A percentile compares a stretch with the other conserved stretches of the same genome.
Evolutionary conservation across 2,329 filamentous ascomycete species (phyloP).

Genomic region (Colletotrichum tabaci): DNA sequence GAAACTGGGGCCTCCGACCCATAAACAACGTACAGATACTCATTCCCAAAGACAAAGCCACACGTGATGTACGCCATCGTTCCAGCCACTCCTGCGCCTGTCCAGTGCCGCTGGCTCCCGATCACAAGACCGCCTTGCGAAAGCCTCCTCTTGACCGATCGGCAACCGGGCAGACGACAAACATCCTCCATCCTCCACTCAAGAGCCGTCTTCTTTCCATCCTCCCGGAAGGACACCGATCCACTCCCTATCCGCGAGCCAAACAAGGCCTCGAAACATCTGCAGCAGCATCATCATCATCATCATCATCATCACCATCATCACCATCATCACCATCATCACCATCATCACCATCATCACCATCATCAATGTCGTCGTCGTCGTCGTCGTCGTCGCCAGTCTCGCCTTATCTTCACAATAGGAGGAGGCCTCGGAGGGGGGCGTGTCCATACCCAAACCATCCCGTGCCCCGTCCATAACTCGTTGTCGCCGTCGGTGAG

Average conservation of each 20-base stretch:
- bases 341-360: slow-evolving; percentile 14
- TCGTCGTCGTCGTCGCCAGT: slow-evolving; percentile 3
- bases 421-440: not conserved
- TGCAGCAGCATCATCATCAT: not conserved
- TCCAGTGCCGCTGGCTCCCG: slow-evolving; percentile 24
- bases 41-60: slow-evolving; percentile 23
- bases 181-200: slow-evolving; percentile 14
- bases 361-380: not conserved
- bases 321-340: not conserved
- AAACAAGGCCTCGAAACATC: slow-evolving; percentile 12
- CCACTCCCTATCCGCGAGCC: slow-evolving; percentile 15
- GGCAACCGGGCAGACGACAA: slow-evolving; percentile 31
- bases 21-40: too few species aligned
- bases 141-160: slow-evolving; percentile 37
- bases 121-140: slow-evolving; percentile 34
- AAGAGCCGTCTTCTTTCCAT: not conserved
- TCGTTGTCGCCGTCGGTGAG: slow-evolving; percentile 27
- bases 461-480: slow-evolving; percentile 1
- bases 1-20: not conserved
- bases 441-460: not conserved
- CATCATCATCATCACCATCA: not conserved
- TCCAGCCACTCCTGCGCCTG: slow-evolving; percentile 31
- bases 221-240: not conserved
- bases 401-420: slow-evolving; percentile 34
- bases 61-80: slow-evolving; percentile 36